Evolutionary conservation across 1,284 basidiomycete species (phyloP), one percentile per base, ranked within the genome.

Genomic region (Peniophora sp.): DNA sequence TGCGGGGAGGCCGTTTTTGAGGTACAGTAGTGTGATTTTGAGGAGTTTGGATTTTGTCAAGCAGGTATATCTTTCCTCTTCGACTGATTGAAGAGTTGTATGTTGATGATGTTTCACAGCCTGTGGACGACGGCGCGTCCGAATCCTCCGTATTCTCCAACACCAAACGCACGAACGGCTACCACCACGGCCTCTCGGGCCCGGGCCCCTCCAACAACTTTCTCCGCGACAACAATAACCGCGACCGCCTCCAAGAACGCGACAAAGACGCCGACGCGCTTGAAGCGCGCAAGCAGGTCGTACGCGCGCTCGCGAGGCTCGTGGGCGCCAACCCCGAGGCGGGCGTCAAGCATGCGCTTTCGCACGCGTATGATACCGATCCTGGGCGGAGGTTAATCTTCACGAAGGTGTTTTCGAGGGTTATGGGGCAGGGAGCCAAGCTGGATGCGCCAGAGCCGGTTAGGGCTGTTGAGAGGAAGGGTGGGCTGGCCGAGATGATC

Each of bases 301-400:
- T 93, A 52, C 77, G 79, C 6, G 90, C 88, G 0, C 76, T 96
- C 2, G 81, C 92, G 0, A 82, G 93, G 55, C 72, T 96, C 5
- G 81, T 96, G 51, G 82, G 80, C 23, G 81, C 91, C 17, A 97
- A 96, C 62, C 86, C 90, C 27, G 90, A 96, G 60, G 87, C 83
- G 56, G 92, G 92, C 12, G 81, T 96, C 58, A 93, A 94, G 65
- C 90, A 93, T 64, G 93, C 88, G 60, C 77, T 96, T 24, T 71
- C 82, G 1, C 69, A 91, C 51, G 90, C 88, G 2, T 94, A 92
- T 59, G 85, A 92, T 59, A 69, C 75, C 24, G 88, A 95, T 60
- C 72, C 76, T 15, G 69, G 79, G 24, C 85, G 88, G 60, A 81
- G 92, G 35, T 76, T 81, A 2, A 90, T 93, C 22, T 96, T 95